Base-by-base conservation (phyloP, 192 early-diverging fungal genomes). In the Gamsiella multidivaricata region DNA sequence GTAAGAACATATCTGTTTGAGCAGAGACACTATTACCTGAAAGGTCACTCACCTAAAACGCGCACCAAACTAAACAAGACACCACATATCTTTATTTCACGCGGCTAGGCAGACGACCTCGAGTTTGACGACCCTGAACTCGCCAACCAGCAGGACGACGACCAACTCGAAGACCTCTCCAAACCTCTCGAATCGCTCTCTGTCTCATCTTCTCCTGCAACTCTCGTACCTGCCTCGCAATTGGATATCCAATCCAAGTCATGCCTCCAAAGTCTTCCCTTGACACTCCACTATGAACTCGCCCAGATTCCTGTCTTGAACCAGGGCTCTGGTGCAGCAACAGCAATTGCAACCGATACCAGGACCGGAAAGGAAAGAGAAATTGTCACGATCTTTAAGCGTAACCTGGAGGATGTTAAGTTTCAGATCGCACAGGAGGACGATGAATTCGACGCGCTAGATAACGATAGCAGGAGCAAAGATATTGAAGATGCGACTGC, bases 341-440 rank as follows among this genome's bases (percentile, higher is more conserved):
- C 64, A 26, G 66, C 74, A 14, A 69, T 78, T n/a, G 36, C 52
- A 1, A 69, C 43, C 2, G 56, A 67, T 42, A 20, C n/a, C 34
- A 60, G 46, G 15, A 76, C 73, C 9, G 73, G 73, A 9, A 23
- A 20, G 3, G 41, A 78, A 32, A 68, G 64, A 54, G 74, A 78
- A 25, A 47, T 68, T 10, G 65, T 78, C 1, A 78, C 74, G 6
- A 57, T 94, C 54, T 92, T 89, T 81, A 91, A 89, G 70, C 88
- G 93, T 8, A 90, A 87, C 49, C 70, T 94, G 14, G 86, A 87
- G 31, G 95, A 97, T 66, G 89, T 95, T 51, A 93, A 93, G 70
- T 93, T 93, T 61, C 92, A 94, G 52, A 81, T 95, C 25, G 93
- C 94, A 32, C 85, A 90, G 53, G 86, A 91, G 26, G 94, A 85